Percentiles rank a stretch among this genome's conserved stretches.
These are phyloP conservation scores for Ensete glaucum DNA, from an alignment of 176 grass and related monocot genomes.

Conservation along the genomic window DNA sequence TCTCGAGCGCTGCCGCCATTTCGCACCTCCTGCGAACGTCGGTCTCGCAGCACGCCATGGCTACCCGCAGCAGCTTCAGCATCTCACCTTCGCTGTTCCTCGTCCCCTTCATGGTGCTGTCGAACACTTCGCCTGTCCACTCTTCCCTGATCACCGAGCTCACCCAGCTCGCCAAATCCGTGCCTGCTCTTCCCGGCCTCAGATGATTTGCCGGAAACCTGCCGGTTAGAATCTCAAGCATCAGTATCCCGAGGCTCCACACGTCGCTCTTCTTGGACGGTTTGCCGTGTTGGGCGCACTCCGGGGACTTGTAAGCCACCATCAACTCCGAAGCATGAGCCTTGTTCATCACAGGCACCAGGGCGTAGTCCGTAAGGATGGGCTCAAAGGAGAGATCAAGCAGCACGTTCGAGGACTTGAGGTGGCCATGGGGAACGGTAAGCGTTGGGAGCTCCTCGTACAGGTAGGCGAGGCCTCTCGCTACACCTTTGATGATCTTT, in stretches of 20 bases:
- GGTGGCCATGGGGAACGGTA: constrained; percentile 77
- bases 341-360: constrained; percentile 48
- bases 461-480: constrained; percentile 61
- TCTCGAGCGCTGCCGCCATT: constrained; percentile 31
- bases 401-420: constrained; percentile 89
- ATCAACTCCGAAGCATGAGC: constrained; percentile 51
- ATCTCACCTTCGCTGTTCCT: constrained; percentile 62
- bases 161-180: constrained; percentile 72
- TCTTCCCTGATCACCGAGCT: constrained; percentile 71
- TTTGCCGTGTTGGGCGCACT: constrained; percentile 36
- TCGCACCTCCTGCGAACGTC: constrained; percentile 48
- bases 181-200: constrained; percentile 29
- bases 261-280: constrained; percentile 74
- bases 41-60: constrained; percentile 65
- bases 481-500: constrained; percentile 78
- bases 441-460: constrained; percentile 81
- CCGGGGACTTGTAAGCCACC: constrained; percentile 87
- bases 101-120: constrained; percentile 38
- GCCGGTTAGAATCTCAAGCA: constrained; percentile 69
- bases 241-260: constrained; percentile 82
- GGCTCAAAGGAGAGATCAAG: constrained; percentile 47
- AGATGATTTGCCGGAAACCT: constrained; percentile 73
- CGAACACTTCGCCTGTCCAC: constrained; percentile 72
- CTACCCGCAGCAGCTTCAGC: constrained; percentile 76
- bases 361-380: constrained; percentile 69